A percentile compares a stretch with the other conserved stretches of the same genome.
phyloP scores from a whole-genome alignment of 768 basidiomycete genomes.

The Infundibulicybe gibba region DNA sequence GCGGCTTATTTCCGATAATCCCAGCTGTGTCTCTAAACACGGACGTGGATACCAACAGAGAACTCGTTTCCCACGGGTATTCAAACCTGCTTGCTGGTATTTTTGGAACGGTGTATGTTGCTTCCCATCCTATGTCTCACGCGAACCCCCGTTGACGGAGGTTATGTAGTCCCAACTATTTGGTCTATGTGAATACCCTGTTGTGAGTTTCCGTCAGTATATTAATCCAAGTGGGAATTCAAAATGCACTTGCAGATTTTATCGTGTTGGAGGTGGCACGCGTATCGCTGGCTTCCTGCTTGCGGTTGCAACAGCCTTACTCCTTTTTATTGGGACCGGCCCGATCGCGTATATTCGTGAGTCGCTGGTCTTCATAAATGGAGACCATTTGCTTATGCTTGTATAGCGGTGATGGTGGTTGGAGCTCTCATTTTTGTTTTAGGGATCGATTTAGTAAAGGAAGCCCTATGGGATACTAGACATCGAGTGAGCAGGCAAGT shows the following conservation, averaged over 20 bases:
- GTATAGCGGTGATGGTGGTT: constrained; percentile 84
- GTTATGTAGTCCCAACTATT: constrained; percentile 65
- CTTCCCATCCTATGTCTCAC: neutral
- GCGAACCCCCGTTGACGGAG: no score
- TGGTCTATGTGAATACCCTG: constrained; percentile 85
- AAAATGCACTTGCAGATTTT: constrained; percentile 52
- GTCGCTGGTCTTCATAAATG: constrained; percentile 20
- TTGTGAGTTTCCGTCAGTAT: constrained; percentile 35
- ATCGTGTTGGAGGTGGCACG: constrained; percentile 88
- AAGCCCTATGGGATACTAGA: constrained; percentile 95
- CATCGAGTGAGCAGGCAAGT: constrained; percentile 76
- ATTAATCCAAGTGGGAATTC: neutral
- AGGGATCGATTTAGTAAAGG: constrained; percentile 91
- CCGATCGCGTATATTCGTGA: constrained; percentile 91
- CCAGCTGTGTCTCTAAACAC: constrained; percentile 83
- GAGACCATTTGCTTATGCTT: neutral
- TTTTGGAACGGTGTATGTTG: constrained; percentile 71
- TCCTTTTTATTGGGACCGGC: constrained; percentile 81
- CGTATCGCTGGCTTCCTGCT: constrained; percentile 85
- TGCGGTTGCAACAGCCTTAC: constrained; percentile 62
- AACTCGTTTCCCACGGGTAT: constrained; percentile 89
- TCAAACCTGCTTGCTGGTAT: constrained; percentile 84
- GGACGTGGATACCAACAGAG: constrained; percentile 88
- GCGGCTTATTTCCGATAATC: neutral
- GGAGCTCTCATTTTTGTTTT: constrained; percentile 91